phyloP scores from a whole-genome alignment of 768 basidiomycete genomes.

The Tylopilus vinaceipallidus region DNA sequence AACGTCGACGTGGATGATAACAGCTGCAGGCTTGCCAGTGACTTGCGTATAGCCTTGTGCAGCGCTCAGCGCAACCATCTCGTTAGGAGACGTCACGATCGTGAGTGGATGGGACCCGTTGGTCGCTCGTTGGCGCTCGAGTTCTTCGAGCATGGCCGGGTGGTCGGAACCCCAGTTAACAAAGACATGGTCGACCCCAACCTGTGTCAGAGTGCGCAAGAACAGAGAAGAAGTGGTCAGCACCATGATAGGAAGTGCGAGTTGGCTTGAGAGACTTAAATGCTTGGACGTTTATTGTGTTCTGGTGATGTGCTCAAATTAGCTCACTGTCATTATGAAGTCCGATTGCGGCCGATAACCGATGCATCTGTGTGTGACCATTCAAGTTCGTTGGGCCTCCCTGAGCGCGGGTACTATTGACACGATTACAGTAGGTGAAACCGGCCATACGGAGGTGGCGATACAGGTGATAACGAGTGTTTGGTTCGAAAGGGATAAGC shows the following conservation, averaged over 20 bases:
- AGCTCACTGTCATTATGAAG: too few relatives aligned
- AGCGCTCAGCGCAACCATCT: slow-evolving; percentile 72
- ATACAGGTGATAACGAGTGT: too few relatives aligned
- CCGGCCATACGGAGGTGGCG: too few relatives aligned
- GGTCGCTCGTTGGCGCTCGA: slow-evolving; percentile 50
- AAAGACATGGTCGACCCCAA: slow-evolving; percentile 66
- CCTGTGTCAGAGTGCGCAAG: slow-evolving; percentile 49
- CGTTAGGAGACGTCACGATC: slow-evolving; percentile 70
- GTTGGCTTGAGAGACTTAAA: background rate
- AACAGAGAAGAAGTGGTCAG: slow-evolving; percentile 64
- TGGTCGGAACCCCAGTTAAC: slow-evolving; percentile 81
- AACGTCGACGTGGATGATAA: slow-evolving; percentile 74
- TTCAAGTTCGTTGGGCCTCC: too few relatives aligned
- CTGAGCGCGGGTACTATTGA: too few relatives aligned
- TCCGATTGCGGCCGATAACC: too few relatives aligned
- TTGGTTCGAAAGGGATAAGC: too few relatives aligned
- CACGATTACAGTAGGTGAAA: too few relatives aligned
- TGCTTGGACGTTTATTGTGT: too few relatives aligned
- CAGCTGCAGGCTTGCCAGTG: slow-evolving; percentile 64
- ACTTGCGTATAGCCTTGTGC: slow-evolving; percentile 68
- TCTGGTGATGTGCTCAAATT: too few relatives aligned
- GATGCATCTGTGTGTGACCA: too few relatives aligned
- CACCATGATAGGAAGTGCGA: slow-evolving; percentile 28
- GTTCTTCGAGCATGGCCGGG: slow-evolving; percentile 67
- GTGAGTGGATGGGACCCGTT: slow-evolving; percentile 39